Base-by-base conservation (phyloP, 331 rosid species). In the Malus hybrid region DNA sequence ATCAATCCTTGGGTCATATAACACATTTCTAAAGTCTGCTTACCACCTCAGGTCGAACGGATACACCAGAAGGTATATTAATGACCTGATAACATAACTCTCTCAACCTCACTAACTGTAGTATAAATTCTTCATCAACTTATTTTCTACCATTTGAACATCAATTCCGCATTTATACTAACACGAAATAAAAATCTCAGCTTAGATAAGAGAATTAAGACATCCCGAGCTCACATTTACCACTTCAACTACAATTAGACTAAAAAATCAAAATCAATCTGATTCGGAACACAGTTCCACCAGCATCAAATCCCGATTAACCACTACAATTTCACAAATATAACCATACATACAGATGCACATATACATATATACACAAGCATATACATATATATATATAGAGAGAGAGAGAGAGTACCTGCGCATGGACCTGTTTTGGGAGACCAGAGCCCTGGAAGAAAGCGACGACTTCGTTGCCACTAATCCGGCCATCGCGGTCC, bases 381-480 rank as follows among this genome's bases (percentile, higher is more conserved):
- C 32, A 32, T 32, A 32, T 5, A 32, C 34, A 32, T 5, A 32
- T 5, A 32, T 5, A 32, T 32, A 32, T 32, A 5, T 28, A 28
- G 2, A 28, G 2, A 28, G 10, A 62, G 52, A 68, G 58, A 34
- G 68, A 10, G 13, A 70, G 65, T 81, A 91, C 99, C 99, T 90
- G 93, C 7, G 97, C 97, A 62, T 92, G 97, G 63, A 94, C 97
- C 62, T 84, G 93, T 78, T 85, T 88, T 42, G 97, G 75, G 77
- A 94, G 88, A 71, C 97, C 99, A 12, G 97, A 87, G 86, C 92
- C 99, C 76, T 92, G 92, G 89, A 94, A 90, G 90, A 94, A 94
- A 57, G 91, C 75, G 34, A 94, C 99, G 29, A 97, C 97, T 83
- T 94, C 99, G 15, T 76, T 79, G 46, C 97, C 99, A 78, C 97